These are phyloP conservation scores for Calonectria hongkongensis DNA, from an alignment of 2,329 filamentous ascomycete genomes.

Conservation along the genomic window DNA sequence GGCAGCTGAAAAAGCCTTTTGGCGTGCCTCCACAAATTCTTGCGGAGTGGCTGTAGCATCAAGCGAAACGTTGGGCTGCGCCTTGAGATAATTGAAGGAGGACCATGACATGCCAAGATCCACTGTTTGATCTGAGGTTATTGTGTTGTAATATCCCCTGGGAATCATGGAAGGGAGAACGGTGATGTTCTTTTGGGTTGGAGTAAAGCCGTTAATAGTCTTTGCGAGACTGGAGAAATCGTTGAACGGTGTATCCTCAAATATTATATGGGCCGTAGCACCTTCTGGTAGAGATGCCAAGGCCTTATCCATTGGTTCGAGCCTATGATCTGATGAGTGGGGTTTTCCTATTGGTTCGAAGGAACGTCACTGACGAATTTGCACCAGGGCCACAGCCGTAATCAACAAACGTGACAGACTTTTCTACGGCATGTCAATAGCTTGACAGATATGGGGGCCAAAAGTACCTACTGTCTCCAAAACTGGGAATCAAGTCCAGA, in stretches of 20 bases:
- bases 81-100: conserved; percentile 14
- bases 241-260: conserved; percentile 13
- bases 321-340: neutral
- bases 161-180: conserved; percentile 2
- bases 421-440: neutral
- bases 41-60: conserved; percentile 3
- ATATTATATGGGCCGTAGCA: neutral
- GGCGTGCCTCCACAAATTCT: neutral
- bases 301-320: conserved; percentile 4
- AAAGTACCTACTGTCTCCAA: neutral
- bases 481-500: neutral
- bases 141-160: neutral
- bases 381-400: conserved; percentile 7
- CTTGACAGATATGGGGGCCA: too few species aligned
- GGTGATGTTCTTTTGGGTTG: neutral
- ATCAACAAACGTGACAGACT: neutral
- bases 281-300: conserved; percentile 9
- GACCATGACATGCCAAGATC: conserved; percentile 13
- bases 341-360: neutral
- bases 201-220: neutral
- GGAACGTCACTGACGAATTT: neutral
- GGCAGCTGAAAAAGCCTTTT: neutral
- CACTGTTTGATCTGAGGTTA: neutral
- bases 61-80: neutral
- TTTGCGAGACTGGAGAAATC: conserved; percentile 6